phyloP scores from a whole-genome alignment of 768 basidiomycete genomes.

The Myochromella boudieri region DNA sequence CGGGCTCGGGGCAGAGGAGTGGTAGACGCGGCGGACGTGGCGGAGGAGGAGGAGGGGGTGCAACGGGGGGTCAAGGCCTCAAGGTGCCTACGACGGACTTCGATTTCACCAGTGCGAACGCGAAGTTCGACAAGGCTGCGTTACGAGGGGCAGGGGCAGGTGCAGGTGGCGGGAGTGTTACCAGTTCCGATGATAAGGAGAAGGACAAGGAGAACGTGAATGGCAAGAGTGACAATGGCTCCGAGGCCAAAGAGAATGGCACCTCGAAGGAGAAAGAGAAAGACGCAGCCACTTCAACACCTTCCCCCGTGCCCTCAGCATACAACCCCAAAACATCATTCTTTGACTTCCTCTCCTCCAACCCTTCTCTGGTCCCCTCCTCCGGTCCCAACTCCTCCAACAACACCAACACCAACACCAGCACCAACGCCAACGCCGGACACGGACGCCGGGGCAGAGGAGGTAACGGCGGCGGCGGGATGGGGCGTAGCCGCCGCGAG shows the following conservation, averaged over 20 bases:
- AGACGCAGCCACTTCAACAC: too few species aligned
- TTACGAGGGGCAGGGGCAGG: too few species aligned
- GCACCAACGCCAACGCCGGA: constrained; percentile 15
- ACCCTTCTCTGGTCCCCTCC: constrained; percentile 21
- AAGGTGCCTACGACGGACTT: constrained; percentile 79
- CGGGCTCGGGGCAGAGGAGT: constrained; percentile 18
- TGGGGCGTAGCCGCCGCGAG: constrained; percentile 70
- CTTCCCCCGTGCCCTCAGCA: too few species aligned
- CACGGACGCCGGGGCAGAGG: constrained; percentile 30
- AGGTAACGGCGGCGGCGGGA: constrained; percentile 42
- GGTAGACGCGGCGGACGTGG: neutral
- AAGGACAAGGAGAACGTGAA: constrained; percentile 22
- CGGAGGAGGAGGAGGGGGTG: neutral
- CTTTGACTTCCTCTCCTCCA: constrained; percentile 68
- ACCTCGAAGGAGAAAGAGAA: constrained; percentile 37
- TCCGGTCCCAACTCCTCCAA: too few species aligned
- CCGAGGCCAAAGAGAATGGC: too few species aligned
- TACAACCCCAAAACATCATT: constrained; percentile 81
- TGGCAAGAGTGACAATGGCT: too few species aligned
- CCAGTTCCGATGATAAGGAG: constrained; percentile 25
- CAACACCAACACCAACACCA: too few species aligned
- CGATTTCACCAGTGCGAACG: constrained; percentile 77
- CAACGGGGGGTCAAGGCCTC: constrained; percentile 30
- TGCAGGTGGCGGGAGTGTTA: too few species aligned
- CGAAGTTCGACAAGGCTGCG: constrained; percentile 77